A percentile compares a stretch with the other conserved stretches of the same genome.
phyloP scores from a whole-genome alignment of 2,329 filamentous ascomycete genomes.

The Pestalotiopsis sp. region DNA sequence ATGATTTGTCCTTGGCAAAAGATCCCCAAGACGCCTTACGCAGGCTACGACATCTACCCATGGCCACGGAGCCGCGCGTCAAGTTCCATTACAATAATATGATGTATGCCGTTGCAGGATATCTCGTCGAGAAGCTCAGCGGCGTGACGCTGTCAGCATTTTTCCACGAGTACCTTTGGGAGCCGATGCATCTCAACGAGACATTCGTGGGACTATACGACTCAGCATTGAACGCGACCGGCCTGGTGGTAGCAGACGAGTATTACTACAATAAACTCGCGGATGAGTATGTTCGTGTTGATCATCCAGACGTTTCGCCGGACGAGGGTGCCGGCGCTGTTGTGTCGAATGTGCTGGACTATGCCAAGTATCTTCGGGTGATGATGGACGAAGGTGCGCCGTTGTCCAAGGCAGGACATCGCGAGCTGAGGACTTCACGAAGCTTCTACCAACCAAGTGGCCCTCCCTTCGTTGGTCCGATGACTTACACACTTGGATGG shows the following conservation, averaged over 20 bases:
- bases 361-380: slow-evolving; percentile 32
- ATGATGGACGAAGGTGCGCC: slow-evolving; percentile 31
- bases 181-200: slow-evolving; percentile 46
- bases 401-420: slow-evolving; percentile 25
- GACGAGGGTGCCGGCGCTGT: slow-evolving; percentile 44
- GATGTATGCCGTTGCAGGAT: slow-evolving; percentile 45
- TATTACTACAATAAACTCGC: slow-evolving; percentile 38
- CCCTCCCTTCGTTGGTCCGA: slow-evolving; percentile 19
- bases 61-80: slow-evolving; percentile 35
- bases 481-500: slow-evolving; percentile 33
- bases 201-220: slow-evolving; percentile 35
- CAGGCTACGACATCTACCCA: slow-evolving; percentile 41
- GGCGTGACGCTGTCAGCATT: slow-evolving; percentile 38
- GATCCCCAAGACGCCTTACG: slow-evolving; percentile 37
- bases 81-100: slow-evolving; percentile 48
- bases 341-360: slow-evolving; percentile 39
- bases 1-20: slow-evolving; percentile 34
- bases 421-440: slow-evolving; percentile 27
- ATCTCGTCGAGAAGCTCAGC: slow-evolving; percentile 46
- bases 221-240: slow-evolving; percentile 19
- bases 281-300: slow-evolving; percentile 23
- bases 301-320: slow-evolving; percentile 27
- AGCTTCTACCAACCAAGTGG: slow-evolving; percentile 17
- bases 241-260: slow-evolving; percentile 37
- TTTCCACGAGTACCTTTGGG: slow-evolving; percentile 41